A percentile compares a stretch with the other conserved stretches of the same genome.
Conservation (phyloP, 1,284 basidiomycete genomes). For the Sphagnurus paluster region DNA sequence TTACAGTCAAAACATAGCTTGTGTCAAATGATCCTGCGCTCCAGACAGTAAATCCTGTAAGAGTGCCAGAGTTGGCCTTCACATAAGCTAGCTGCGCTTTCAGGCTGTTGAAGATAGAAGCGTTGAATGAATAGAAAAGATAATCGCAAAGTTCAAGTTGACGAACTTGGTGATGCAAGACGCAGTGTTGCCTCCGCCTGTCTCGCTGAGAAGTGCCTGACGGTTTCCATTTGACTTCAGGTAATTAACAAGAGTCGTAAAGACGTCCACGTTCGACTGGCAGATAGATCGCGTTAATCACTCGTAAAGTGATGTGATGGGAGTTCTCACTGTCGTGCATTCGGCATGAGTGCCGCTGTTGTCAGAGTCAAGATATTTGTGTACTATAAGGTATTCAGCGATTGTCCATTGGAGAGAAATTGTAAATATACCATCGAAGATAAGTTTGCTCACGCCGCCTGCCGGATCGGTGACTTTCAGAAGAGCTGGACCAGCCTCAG, state of each 20-base stretch:
- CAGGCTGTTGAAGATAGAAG: conserved; percentile 28
- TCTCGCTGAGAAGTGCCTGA: conserved; percentile 58
- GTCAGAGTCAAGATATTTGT: conserved; percentile 63
- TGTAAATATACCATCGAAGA: conserved; percentile 48
- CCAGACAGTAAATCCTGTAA: conserved; percentile 34
- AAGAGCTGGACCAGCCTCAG: conserved; percentile 51
- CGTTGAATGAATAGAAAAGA: no score
- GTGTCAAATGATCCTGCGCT: conserved; percentile 38
- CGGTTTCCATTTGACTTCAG: conserved; percentile 49
- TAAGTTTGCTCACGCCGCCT: conserved; percentile 46
- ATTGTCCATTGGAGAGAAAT: background rate
- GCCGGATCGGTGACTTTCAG: conserved; percentile 56
- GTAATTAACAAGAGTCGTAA: conserved; percentile 46
- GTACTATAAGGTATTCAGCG: conserved; percentile 33
- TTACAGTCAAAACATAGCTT: conserved; percentile 37
- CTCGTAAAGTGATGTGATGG: background rate
- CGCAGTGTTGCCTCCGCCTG: conserved; percentile 55
- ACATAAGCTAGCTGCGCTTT: conserved; percentile 47
- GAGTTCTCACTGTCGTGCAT: conserved; percentile 39
- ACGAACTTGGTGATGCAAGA: conserved; percentile 46
- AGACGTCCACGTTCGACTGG: conserved; percentile 46
- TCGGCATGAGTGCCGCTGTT: conserved; percentile 55
- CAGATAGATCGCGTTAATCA: background rate
- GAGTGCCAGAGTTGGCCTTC: conserved; percentile 41
- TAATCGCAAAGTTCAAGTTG: no score